Evolutionary conservation across 2,329 filamentous ascomycete genomes (phyloP).

Genomic region (Hortaea werneckii): DNA sequence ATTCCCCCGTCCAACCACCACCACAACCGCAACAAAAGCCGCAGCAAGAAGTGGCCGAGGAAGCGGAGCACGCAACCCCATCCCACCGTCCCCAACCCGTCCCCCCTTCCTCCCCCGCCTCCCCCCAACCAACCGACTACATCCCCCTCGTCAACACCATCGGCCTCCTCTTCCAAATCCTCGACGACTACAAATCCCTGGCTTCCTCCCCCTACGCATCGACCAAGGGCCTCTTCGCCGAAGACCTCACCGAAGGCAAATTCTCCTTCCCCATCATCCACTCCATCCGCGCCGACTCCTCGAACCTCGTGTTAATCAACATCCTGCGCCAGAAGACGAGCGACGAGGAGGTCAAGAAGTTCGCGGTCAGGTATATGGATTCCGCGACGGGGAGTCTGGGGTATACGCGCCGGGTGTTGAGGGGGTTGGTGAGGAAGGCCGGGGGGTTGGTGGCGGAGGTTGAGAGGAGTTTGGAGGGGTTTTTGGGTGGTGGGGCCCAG

Average conservation of each 20-base stretch:
- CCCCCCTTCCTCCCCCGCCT: neutral
- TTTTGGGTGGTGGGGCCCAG: constrained; percentile 13
- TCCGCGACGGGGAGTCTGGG: constrained; percentile 70
- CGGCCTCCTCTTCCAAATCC: constrained; percentile 80
- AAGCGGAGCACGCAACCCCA: neutral
- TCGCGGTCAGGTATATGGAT: constrained; percentile 81
- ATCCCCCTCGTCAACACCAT: constrained; percentile 76
- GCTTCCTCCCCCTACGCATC: constrained; percentile 53
- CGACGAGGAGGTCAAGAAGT: constrained; percentile 80
- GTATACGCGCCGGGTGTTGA: constrained; percentile 58
- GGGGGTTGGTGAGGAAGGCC: constrained; percentile 35
- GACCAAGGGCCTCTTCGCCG: constrained; percentile 79
- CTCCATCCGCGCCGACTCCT: constrained; percentile 67
- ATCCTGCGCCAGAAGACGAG: constrained; percentile 84
- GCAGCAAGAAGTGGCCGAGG: neutral
- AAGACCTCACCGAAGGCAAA: constrained; percentile 94
- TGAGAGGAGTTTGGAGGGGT: constrained; percentile 14
- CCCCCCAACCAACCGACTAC: constrained; percentile 47
- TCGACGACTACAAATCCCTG: constrained; percentile 90
- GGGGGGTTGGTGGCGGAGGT: constrained; percentile 33
- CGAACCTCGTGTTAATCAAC: constrained; percentile 72
- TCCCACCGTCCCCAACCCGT: neutral
- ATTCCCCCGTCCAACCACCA: neutral
- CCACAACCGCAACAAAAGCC: neutral
- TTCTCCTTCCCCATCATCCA: constrained; percentile 96